phyloP scores from a whole-genome alignment of 441 rosid species.

The Gossypium davidsonii region DNA sequence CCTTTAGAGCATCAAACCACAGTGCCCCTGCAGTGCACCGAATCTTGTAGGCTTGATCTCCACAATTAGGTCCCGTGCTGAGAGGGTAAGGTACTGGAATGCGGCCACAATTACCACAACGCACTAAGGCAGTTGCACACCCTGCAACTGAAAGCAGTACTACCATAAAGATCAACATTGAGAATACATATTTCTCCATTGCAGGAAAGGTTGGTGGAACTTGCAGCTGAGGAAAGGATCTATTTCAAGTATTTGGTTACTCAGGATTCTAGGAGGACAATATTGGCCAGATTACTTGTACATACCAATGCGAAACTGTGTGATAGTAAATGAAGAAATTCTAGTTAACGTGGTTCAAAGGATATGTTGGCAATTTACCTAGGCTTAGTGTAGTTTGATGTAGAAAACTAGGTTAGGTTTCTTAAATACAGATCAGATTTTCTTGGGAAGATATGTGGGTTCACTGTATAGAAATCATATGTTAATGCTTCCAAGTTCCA shows the following conservation, averaged over 20 bases:
- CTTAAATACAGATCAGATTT: not conserved
- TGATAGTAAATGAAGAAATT: not conserved
- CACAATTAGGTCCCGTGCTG: slow-evolving; percentile 33
- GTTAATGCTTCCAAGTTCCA: not conserved
- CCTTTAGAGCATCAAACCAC: slow-evolving; percentile 29
- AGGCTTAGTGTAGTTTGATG: not conserved
- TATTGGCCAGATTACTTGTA: not conserved
- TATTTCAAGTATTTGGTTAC: not conserved
- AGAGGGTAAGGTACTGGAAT: slow-evolving; percentile 38
- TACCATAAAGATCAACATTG: not conserved
- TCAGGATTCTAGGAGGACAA: not conserved
- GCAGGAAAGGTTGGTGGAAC: not conserved
- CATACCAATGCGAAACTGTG: not conserved
- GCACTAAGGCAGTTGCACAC: not conserved
- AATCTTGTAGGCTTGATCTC: slow-evolving; percentile 34
- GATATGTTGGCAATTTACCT: not conserved
- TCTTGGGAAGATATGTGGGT: not conserved
- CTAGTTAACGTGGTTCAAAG: not conserved
- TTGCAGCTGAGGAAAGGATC: not conserved
- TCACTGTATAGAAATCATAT: slow-evolving; percentile 2
- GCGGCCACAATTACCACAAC: slow-evolving; percentile 36
- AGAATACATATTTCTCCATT: slow-evolving; percentile 15
- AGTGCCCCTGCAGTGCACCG: slow-evolving; percentile 30
- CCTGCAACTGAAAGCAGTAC: not conserved
- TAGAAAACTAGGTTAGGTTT: not conserved